Evolutionary conservation across 306 rosid genomes (phyloP).

Genomic region (Begonia masoniana): DNA sequence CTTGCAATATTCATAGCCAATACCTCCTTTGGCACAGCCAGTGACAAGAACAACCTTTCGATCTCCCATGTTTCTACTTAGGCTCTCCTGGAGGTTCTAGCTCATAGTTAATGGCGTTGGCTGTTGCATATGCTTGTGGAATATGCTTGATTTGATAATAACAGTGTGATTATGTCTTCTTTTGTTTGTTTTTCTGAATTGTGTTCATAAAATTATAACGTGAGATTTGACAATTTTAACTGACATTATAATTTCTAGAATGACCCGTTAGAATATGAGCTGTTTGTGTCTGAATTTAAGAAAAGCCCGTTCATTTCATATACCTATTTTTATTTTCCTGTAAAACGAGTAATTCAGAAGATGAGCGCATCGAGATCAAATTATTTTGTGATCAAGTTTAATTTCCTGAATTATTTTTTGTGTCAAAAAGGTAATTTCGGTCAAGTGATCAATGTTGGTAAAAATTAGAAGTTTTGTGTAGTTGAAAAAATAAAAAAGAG

Average conservation of each 20-base stretch:
- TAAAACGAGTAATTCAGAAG: too few species aligned
- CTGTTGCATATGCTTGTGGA: constrained; percentile 6
- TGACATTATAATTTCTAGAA: too few species aligned
- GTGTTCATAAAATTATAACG: too few species aligned
- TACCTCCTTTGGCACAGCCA: constrained; percentile 81
- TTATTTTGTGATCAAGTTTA: background rate
- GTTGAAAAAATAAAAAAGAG: too few species aligned
- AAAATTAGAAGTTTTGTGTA: too few species aligned
- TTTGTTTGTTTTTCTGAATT: background rate
- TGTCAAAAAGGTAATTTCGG: background rate
- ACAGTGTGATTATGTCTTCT: background rate
- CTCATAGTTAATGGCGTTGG: background rate
- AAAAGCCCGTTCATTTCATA: too few species aligned
- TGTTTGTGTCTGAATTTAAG: too few species aligned
- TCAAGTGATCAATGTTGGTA: background rate
- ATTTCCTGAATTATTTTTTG: too few species aligned
- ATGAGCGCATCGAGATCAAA: background rate
- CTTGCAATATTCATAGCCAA: constrained; percentile 69
- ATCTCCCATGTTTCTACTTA: constrained; percentile 18
- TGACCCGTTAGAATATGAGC: too few species aligned
- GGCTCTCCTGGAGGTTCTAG: background rate
- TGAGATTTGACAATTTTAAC: too few species aligned
- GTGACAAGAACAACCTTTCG: constrained; percentile 54
- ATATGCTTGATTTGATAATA: constrained; percentile 9
- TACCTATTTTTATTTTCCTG: too few species aligned